phyloP scores from a whole-genome alignment of 2,329 filamentous ascomycete species.

The Fusarium stilboides region DNA sequence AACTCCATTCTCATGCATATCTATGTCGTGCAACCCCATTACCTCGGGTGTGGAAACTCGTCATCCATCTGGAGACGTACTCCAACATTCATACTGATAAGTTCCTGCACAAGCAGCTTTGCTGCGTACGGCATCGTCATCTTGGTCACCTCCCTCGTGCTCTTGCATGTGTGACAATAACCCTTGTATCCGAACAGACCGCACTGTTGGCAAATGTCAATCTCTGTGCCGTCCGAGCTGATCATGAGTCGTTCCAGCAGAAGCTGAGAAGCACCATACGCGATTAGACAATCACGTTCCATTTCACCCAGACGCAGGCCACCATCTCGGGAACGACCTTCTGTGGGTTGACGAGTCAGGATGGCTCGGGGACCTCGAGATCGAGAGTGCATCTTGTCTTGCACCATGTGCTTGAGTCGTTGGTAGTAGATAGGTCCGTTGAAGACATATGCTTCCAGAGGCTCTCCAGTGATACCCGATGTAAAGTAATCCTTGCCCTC shows the following conservation, averaged over 20 bases:
- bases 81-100: constrained; percentile 99
- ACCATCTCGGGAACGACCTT: constrained; percentile 93
- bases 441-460: constrained; percentile 95
- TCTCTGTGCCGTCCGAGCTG: constrained; percentile 88
- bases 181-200: constrained; percentile 96
- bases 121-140: constrained; percentile 99
- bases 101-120: constrained; percentile 94
- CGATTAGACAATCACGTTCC: constrained; percentile 98
- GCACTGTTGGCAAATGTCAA: constrained; percentile 95
- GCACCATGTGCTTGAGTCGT: constrained; percentile 99
- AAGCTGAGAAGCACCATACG: constrained; percentile 94
- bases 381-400: constrained; percentile 99
- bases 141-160: constrained; percentile 84
- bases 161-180: constrained; percentile 94
- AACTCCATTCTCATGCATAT: constrained; percentile 41
- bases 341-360: constrained; percentile 94
- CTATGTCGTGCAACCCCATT: constrained; percentile 30
- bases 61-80: constrained; percentile 92
- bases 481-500: constrained; percentile 98
- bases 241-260: constrained; percentile 95
- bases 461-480: constrained; percentile 93
- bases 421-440: constrained; percentile 99
- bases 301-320: constrained; percentile 96
- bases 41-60: constrained; percentile 82
- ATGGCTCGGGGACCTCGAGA: constrained; percentile 91